Evolutionary conservation across 495 filamentous ascomycete genomes (phyloP), one percentile per base, ranked within the genome.

Genomic region (Podospora australis): DNA sequence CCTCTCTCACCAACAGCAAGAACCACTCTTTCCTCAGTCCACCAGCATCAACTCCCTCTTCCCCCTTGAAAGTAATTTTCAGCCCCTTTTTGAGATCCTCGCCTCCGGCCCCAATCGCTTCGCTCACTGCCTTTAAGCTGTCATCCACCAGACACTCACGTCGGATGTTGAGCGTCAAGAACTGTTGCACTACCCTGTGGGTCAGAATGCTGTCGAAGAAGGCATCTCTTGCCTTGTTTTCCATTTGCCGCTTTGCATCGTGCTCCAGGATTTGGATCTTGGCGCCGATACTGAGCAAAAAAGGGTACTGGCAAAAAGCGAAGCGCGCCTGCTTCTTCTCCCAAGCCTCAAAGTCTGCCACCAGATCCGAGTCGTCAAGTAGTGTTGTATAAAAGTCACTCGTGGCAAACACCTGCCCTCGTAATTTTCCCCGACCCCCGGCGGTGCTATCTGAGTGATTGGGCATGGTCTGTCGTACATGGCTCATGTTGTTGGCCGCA

Each of bases 21-120:
- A 97, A 97, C 91, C 91, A 97, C 66, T 97, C 90, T 62, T 97
- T 97, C 39, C 89, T 80, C 24, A 95, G 74, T 4, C 90, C 90
- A 22, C 90, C 90, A 7, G 87, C 91, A 69, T 97, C 90, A 38
- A 96, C 79, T 2, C 90, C 90, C 63, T 96, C 90, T 64, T 96
- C 91, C 35, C 88, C 89, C 19, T 79, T 62, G 56, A 97, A 97
- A 48, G 87, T 83, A 39, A 96, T 90, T 24, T 86, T 81, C 38
- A 97, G 67, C 6, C 85, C 88, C 63, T 97, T 96, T 66, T 97
- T 97, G 66, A 95, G 83, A 39, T 96, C 91, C 46, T 92, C 88
- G 39, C 83, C 77, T 1, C 87, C 84, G 22, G 81, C 79, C 6
- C 90, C 89, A 22, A 94, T 82, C 21, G 87, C 83, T 66, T 94